A percentile compares a stretch with the other conserved stretches of the same genome.
phyloP scores from a whole-genome alignment of 257 asterid genomes.

The Plantago ovata region DNA sequence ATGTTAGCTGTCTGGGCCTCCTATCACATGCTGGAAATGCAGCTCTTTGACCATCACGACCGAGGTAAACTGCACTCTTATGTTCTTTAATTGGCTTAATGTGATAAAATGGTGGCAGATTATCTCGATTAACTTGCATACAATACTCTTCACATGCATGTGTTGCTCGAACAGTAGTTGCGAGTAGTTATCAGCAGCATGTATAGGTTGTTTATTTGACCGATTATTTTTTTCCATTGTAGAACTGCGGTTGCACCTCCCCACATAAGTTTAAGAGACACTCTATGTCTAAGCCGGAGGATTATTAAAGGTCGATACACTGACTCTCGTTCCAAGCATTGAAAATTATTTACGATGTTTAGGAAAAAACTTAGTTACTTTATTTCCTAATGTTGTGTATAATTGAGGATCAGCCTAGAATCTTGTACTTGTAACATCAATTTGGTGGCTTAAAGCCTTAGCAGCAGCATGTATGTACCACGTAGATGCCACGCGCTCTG shows the following conservation, averaged over 20 bases:
- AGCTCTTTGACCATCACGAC: conserved; percentile 1
- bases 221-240: not conserved
- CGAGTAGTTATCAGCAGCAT: too few species aligned
- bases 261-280: not conserved
- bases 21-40: conserved; percentile 14
- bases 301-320: not conserved
- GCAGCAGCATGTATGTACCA: not conserved
- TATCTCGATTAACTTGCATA: not conserved
- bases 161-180: too few species aligned
- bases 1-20: conserved; percentile 11
- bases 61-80: not conserved
- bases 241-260: conserved; percentile 1
- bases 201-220: too few species aligned
- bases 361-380: not conserved
- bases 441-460: not conserved
- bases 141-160: too few species aligned
- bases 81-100: conserved; percentile 1
- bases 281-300: conserved; percentile 3
- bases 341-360: not conserved
- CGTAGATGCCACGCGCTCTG: not conserved
- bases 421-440: too few species aligned
- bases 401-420: too few species aligned
- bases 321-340: not conserved
- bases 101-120: not conserved
- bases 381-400: not conserved